A percentile compares a stretch with the other conserved stretches of the same genome.
Conservation (phyloP, 2,329 filamentous ascomycete genomes). For the Exophiala phaeomuriformis region DNA sequence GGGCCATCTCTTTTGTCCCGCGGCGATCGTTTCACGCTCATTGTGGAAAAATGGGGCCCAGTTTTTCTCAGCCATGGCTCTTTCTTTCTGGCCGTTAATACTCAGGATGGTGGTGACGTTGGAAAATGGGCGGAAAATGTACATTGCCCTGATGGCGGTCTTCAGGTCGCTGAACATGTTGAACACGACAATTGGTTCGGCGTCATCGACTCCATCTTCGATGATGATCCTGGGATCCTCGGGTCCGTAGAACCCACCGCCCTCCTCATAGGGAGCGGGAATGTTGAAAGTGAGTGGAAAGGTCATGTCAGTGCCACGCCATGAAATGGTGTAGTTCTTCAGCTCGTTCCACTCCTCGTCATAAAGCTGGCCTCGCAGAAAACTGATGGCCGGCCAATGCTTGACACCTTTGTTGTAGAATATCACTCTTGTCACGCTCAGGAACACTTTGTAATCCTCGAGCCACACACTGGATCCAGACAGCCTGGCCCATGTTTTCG, state of each 20-base stretch:
- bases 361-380: conserved; percentile 26
- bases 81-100: conserved; percentile 14
- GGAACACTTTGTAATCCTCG: conserved; percentile 16
- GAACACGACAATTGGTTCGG: conserved; percentile 27
- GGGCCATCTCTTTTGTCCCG: conserved; percentile 2
- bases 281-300: conserved; percentile 25
- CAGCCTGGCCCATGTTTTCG: conserved; percentile 15
- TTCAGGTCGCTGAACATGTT: conserved; percentile 23
- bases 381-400: conserved; percentile 22
- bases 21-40: conserved; percentile 2
- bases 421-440: conserved; percentile 20
- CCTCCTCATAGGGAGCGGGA: conserved; percentile 13
- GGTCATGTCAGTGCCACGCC: conserved; percentile 18
- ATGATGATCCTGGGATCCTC: conserved; percentile 27
- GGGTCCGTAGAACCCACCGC: conserved; percentile 20
- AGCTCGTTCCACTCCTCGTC: conserved; percentile 23
- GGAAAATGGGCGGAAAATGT: conserved; percentile 25
- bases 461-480: conserved; percentile 22
- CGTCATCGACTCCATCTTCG: conserved; percentile 23
- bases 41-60: conserved; percentile 24
- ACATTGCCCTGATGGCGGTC: conserved; percentile 17
- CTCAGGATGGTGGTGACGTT: conserved; percentile 21
- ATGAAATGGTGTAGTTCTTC: conserved; percentile 22
- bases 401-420: conserved; percentile 15
- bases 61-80: conserved; percentile 20